Base-by-base conservation (phyloP, 441 rosid genomes). In the Raphanus hybrid region DNA sequence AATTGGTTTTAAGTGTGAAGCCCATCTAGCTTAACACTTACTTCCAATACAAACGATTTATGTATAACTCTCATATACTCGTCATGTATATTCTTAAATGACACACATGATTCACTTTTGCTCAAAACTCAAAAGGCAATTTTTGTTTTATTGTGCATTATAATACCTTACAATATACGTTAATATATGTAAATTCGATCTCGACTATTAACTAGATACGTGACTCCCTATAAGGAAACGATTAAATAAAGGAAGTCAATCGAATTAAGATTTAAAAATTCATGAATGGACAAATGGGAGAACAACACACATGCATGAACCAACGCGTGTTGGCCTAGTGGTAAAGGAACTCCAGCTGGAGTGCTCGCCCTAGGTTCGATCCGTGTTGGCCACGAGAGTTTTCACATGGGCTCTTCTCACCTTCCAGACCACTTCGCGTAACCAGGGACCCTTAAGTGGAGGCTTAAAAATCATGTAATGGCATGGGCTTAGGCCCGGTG, bases 271-370 rank as follows among this genome's bases (percentile, higher is more conserved):
- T 3, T 29, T 45, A 20, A 34, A 54, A 72, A 60, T 6, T 39
- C 35, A 67, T 50, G 26, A 67, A 37, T 23, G 70, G 6, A 35
- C 43, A 10, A 58, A 57, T 57, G n/a, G 63, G 8, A 73, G 15
- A 65, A 48, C 76, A 77, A 77, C 72, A 77, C 75, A 70, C 16
- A 48, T 48, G 23, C 23, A 20, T 20, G 23, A 20, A 20, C 23
- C 23, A 20, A 20, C 23, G 23, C 23, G 23, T 20, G 23, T 20
- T 20, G 23, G 23, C 23, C 23, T 20, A 20, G 23, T 20, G 23
- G 23, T 20, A 20, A 20, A 20, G 23, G 23, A 20, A 20, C 23
- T 20, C 23, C 23, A 20, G 23, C 23, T 20, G 23, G 23, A 20
- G 23, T 20, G 23, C 23, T 1, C 23, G 23, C 1, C 23, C 1